phyloP scores from a whole-genome alignment of 768 basidiomycete genomes.

The Hygrophorus pudorinus region DNA sequence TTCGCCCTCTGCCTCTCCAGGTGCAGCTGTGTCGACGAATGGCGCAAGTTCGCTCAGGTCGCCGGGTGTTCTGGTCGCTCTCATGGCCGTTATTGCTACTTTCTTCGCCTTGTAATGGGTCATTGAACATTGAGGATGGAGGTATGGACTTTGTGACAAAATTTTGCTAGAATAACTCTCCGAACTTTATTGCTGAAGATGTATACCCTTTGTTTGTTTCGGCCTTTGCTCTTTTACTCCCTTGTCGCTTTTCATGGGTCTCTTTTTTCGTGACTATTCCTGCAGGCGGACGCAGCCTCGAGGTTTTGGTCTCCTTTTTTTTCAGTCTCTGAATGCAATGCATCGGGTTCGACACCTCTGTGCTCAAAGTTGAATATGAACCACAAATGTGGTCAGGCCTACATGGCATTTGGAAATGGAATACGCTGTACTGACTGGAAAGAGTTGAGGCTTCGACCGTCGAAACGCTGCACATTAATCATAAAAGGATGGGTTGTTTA shows the following conservation, averaged over 20 bases:
- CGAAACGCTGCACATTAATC: neutral
- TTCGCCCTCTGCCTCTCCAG: neutral
- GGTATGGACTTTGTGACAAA: slow-evolving; percentile 4
- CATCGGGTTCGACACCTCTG: slow-evolving; percentile 4
- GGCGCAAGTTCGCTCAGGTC: slow-evolving; percentile 39
- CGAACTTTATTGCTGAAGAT: slow-evolving; percentile 12
- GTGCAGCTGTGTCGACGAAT: slow-evolving; percentile 13
- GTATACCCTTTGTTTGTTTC: slow-evolving; percentile 12
- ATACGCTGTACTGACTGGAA: no score
- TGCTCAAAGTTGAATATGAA: no score
- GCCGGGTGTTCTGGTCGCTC: slow-evolving; percentile 37
- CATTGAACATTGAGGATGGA: no score
- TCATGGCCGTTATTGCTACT: slow-evolving; percentile 34
- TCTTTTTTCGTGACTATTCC: neutral
- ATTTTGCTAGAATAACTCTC: neutral
- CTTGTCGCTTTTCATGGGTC: no score
- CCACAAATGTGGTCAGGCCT: no score
- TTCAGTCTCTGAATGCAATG: slow-evolving; percentile 1
- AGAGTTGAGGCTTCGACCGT: no score
- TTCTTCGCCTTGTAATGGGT: slow-evolving; percentile 41
- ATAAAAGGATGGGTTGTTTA: no score
- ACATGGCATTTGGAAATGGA: no score
- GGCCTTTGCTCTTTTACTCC: no score
- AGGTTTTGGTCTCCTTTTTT: neutral
- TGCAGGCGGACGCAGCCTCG: neutral